Evolutionary conservation across 345 rosid genomes (phyloP).

Genomic region (Eucalyptus polybractea): DNA sequence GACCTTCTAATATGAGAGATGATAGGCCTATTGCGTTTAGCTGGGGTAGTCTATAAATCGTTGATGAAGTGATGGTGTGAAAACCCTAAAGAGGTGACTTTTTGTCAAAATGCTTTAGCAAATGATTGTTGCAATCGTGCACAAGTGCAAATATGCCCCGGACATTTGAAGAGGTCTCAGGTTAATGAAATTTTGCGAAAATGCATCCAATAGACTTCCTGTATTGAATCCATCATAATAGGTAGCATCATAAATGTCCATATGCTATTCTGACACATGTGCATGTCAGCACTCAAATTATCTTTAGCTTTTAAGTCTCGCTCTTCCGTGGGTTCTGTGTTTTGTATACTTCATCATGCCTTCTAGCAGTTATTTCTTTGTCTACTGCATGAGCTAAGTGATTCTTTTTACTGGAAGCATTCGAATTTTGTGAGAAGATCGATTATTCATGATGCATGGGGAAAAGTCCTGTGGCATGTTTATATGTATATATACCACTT

Average conservation of each 20-base stretch:
- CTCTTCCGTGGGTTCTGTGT: background rate
- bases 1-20: background rate
- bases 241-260: background rate
- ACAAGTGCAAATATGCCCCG: background rate
- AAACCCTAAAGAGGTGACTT: background rate
- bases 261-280: background rate
- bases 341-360: background rate
- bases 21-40: background rate
- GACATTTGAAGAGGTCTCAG: background rate
- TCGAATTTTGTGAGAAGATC: background rate
- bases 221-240: background rate
- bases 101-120: background rate
- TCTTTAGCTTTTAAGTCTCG: background rate
- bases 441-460: background rate
- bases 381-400: background rate
- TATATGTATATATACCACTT: background rate
- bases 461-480: background rate
- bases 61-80: background rate
- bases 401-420: background rate
- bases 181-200: background rate
- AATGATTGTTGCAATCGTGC: background rate
- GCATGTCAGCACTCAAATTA: background rate
- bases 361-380: background rate
- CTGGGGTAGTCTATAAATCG: background rate
- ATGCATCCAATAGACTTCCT: background rate